Conservation (phyloP, 1,284 basidiomycete genomes). For the Moesziomyces antarcticus region DNA sequence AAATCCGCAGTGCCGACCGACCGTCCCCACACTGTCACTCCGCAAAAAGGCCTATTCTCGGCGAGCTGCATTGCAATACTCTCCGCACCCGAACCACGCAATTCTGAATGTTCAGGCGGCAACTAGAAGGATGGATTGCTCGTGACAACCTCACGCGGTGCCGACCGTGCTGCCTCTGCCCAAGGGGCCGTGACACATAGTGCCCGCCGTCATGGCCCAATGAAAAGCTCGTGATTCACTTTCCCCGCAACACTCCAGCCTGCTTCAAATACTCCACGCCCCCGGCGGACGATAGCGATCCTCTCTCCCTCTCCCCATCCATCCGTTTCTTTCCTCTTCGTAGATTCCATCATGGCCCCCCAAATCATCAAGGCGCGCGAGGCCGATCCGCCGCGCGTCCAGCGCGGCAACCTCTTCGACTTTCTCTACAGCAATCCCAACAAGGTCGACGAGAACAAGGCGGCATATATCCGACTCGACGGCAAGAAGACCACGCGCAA, state of each 20-base stretch:
- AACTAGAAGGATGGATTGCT: too few species aligned
- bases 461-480: slow-evolving; percentile 54
- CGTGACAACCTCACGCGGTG: too few species aligned
- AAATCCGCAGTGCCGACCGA: too few species aligned
- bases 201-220: not conserved
- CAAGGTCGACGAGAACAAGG: slow-evolving; percentile 43
- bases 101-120: too few species aligned
- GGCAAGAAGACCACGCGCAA: slow-evolving; percentile 54
- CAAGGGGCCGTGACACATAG: too few species aligned
- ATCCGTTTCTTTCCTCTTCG: not conserved
- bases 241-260: slow-evolving; percentile 4
- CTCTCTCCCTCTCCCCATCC: not conserved
- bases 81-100: too few species aligned
- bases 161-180: too few species aligned
- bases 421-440: slow-evolving; percentile 55
- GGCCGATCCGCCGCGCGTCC: slow-evolving; percentile 24
- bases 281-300: not conserved
- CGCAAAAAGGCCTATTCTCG: too few species aligned
- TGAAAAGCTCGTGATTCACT: not conserved
- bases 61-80: too few species aligned
- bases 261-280: not conserved
- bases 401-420: slow-evolving; percentile 53
- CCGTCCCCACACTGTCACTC: too few species aligned
- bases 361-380: slow-evolving; percentile 50
- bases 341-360: slow-evolving; percentile 30